Evolutionary conservation across 352 stramenopile genomes (phyloP).

Genomic region (Phytopythium boreale): DNA sequence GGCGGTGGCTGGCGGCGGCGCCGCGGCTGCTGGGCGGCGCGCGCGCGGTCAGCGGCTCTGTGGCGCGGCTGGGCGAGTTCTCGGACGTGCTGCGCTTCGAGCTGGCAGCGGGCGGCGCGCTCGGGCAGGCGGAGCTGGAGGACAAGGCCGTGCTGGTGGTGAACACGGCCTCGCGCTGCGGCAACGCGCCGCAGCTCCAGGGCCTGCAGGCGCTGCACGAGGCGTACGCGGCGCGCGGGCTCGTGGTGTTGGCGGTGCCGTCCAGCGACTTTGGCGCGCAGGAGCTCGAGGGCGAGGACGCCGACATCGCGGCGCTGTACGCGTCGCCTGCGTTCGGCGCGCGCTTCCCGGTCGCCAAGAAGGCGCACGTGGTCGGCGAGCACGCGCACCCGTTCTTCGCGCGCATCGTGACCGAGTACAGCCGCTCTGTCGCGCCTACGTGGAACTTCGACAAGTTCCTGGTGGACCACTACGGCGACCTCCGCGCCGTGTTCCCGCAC

Average conservation of each 20-base stretch:
- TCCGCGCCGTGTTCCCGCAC: constrained; percentile 68
- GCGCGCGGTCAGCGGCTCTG: neutral
- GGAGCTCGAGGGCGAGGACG: constrained; percentile 34
- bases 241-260: constrained; percentile 60
- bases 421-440: constrained; percentile 58
- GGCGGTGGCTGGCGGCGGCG: neutral
- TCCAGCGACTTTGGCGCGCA: constrained; percentile 66
- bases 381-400: constrained; percentile 65
- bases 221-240: constrained; percentile 30
- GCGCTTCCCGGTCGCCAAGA: constrained; percentile 53
- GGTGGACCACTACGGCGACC: constrained; percentile 52
- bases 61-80: constrained; percentile 34
- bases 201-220: constrained; percentile 56
- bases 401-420: constrained; percentile 60
- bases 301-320: constrained; percentile 50
- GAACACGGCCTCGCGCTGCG: constrained; percentile 72
- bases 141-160: constrained; percentile 55
- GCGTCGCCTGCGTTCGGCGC: constrained; percentile 28
- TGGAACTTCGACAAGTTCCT: constrained; percentile 88
- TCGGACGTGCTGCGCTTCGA: constrained; percentile 38
- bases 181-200: constrained; percentile 39
- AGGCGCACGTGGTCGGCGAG: constrained; percentile 38
- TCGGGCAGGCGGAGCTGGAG: constrained; percentile 32
- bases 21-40: neutral
- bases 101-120: constrained; percentile 22